These are phyloP conservation scores for Petunia secreta DNA, from an alignment of 257 asterid genomes.

Conservation along the genomic window DNA sequence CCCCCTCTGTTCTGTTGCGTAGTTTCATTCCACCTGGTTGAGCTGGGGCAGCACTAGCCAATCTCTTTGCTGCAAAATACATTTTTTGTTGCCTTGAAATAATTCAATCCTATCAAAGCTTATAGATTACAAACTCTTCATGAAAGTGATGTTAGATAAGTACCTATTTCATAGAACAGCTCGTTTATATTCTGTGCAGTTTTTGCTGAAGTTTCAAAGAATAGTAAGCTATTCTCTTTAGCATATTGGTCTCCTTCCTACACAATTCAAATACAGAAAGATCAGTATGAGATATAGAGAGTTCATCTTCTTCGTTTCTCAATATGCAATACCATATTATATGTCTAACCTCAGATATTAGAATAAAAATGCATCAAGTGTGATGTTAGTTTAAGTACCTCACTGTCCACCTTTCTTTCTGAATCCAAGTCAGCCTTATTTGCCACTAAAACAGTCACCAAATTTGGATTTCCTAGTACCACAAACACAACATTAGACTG, in stretches of 20 bases:
- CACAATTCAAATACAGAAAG: not conserved
- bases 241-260: constrained; percentile 42
- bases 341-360: not conserved
- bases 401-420: constrained; percentile 32
- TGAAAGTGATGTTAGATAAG: not conserved
- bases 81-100: not conserved
- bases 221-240: constrained; percentile 36
- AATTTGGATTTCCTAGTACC: constrained; percentile 30
- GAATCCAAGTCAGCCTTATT: constrained; percentile 42
- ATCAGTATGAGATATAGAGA: not conserved
- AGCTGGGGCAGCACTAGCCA: constrained; percentile 30
- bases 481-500: not conserved
- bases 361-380: not conserved
- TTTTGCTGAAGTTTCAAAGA: constrained; percentile 42
- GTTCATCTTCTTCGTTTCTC: not conserved
- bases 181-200: constrained; percentile 40
- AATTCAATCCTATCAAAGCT: no score
- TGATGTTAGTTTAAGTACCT: constrained; percentile 22
- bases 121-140: not conserved
- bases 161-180: constrained; percentile 37
- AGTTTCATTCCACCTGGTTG: constrained; percentile 36
- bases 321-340: not conserved
- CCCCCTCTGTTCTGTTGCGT: constrained; percentile 20
- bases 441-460: constrained; percentile 41
- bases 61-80: constrained; percentile 33